Conservation (phyloP, 208 protist species). For the Trypanosoma platydactyli region DNA sequence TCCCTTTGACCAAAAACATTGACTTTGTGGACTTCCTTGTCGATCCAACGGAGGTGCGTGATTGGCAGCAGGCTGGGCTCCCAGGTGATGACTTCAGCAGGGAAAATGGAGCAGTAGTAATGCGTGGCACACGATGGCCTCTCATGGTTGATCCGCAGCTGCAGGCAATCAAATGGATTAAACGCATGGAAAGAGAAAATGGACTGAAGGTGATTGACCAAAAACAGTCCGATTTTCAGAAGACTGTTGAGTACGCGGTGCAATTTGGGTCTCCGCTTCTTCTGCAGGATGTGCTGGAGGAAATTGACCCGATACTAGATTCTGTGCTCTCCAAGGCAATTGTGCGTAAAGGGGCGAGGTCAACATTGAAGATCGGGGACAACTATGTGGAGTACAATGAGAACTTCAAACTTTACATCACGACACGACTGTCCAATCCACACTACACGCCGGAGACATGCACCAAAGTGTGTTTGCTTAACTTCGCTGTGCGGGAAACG, state of each 20-base stretch:
- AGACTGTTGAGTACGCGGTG: constrained; percentile 96
- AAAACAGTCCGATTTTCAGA: constrained; percentile 95
- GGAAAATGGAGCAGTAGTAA: constrained; percentile 98
- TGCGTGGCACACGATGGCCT: constrained; percentile 94
- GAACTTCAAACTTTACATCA: constrained; percentile 98
- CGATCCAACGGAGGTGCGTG: constrained; percentile 94
- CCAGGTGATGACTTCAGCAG: constrained; percentile 95
- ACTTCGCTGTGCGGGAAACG: constrained; percentile 98
- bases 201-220: constrained; percentile 94
- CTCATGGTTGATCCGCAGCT: constrained; percentile 99
- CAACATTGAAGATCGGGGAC: constrained; percentile 96
- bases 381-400: constrained; percentile 97
- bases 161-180: constrained; percentile 99
- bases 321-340: constrained; percentile 95
- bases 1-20: constrained; percentile 88
- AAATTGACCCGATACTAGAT: constrained; percentile 97
- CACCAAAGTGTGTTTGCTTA: constrained; percentile 97
- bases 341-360: constrained; percentile 90
- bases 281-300: constrained; percentile 96
- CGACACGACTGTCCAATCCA: constrained; percentile 97
- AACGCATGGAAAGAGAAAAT: constrained; percentile 93
- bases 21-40: constrained; percentile 94
- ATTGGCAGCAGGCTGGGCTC: constrained; percentile 97
- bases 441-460: constrained; percentile 98
- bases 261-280: constrained; percentile 97